Evolutionary conservation across 2,329 filamentous ascomycete species (phyloP).

Genomic region (Emmonsiellopsis sp.): DNA sequence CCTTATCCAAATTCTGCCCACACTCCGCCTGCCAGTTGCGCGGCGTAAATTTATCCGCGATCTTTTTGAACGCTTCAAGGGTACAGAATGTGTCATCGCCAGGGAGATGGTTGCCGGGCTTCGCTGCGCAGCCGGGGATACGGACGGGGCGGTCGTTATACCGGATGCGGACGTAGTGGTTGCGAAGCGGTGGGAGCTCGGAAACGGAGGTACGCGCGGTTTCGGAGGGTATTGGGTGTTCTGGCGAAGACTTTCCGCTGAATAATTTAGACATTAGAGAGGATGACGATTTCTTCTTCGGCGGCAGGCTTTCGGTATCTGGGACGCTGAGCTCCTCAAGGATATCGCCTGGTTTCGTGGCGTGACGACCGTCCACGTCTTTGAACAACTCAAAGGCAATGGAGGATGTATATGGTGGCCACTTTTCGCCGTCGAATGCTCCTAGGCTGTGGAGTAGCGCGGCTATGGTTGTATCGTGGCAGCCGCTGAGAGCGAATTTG

Average conservation of each 20-base stretch:
- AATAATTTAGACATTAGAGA: constrained; percentile 25
- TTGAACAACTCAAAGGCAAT: constrained; percentile 86
- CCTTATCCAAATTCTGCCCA: constrained; percentile 46
- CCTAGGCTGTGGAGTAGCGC: constrained; percentile 69
- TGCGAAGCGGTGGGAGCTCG: constrained; percentile 25
- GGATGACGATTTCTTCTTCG: constrained; percentile 15
- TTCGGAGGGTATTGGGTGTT: constrained; percentile 15
- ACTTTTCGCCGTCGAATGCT: constrained; percentile 61
- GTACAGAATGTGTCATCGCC: constrained; percentile 89
- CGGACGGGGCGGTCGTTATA: constrained; percentile 82
- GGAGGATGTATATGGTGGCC: constrained; percentile 92
- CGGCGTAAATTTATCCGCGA: constrained; percentile 86
- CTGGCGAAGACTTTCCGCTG: constrained; percentile 10
- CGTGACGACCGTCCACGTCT: constrained; percentile 28
- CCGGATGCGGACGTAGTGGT: constrained; percentile 78
- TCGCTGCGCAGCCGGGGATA: constrained; percentile 67
- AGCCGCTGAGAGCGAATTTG: constrained; percentile 72
- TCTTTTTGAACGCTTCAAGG: constrained; percentile 79
- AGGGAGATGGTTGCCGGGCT: constrained; percentile 69
- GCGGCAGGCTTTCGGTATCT: constrained; percentile 12
- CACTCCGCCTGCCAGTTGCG: constrained; percentile 64
- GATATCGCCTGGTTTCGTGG: constrained; percentile 11
- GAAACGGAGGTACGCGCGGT: constrained; percentile 27
- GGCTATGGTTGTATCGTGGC: constrained; percentile 89
- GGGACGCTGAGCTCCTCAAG: constrained; percentile 18